Evolutionary conservation across 352 stramenopile genomes (phyloP).

Genomic region (Phytophthora crassamura): DNA sequence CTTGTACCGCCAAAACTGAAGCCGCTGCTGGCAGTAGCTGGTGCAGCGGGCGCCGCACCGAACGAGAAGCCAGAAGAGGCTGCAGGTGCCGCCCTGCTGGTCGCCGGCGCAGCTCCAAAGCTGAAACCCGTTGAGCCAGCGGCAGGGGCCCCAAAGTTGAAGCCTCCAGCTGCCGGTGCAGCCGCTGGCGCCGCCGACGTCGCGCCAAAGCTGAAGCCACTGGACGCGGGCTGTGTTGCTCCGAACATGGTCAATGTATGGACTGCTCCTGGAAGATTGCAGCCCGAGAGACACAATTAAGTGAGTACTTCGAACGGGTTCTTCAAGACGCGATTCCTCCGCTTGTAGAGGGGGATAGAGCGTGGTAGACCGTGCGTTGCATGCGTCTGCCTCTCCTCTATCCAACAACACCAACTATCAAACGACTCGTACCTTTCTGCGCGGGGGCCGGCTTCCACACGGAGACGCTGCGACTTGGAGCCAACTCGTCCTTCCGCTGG

Average conservation of each 20-base stretch:
- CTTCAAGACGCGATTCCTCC: constrained; percentile 2
- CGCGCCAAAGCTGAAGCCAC: constrained; percentile 41
- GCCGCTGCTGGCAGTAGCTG: constrained; percentile 31
- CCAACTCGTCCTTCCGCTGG: constrained; percentile 18
- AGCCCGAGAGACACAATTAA: constrained; percentile 10
- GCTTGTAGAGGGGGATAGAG: constrained; percentile 13
- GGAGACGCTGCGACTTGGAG: background rate
- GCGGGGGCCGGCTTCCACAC: constrained; percentile 18
- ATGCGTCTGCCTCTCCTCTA: background rate
- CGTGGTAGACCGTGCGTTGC: background rate
- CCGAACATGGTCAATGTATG: constrained; percentile 51
- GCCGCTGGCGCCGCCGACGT: constrained; percentile 23
- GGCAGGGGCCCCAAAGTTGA: constrained; percentile 34
- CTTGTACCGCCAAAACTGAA: constrained; percentile 51
- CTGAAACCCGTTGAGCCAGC: constrained; percentile 41
- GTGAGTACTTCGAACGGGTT: background rate
- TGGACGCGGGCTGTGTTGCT: constrained; percentile 26
- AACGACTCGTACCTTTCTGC: constrained; percentile 18
- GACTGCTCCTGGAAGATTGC: constrained; percentile 24
- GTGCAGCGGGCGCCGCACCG: constrained; percentile 39
- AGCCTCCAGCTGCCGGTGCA: constrained; percentile 33
- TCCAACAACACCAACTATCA: background rate
- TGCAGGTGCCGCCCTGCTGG: constrained; percentile 18
- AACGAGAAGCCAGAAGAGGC: constrained; percentile 60
- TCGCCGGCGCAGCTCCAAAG: constrained; percentile 36